Conservation (phyloP, 1,284 basidiomycete species). For the Apiotrichum akiyoshidainum region DNA sequence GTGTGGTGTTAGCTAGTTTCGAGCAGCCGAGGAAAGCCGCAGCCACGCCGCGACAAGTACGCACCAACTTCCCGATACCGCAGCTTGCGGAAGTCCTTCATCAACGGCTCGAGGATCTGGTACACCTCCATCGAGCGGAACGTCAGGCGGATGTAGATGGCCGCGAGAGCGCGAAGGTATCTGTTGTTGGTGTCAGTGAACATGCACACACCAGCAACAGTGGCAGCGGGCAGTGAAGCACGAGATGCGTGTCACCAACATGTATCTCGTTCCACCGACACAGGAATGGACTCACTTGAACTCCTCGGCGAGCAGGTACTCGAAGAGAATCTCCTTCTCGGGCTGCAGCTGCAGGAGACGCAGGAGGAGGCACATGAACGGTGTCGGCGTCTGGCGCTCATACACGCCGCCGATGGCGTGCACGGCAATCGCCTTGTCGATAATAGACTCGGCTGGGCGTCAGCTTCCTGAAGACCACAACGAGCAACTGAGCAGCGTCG, state of each 20-base stretch:
- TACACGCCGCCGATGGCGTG: constrained; percentile 87
- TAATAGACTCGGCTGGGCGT: constrained; percentile 74
- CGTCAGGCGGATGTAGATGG: constrained; percentile 91
- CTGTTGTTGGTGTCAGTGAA: constrained; percentile 51
- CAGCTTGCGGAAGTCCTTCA: constrained; percentile 90
- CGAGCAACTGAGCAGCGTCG: too few relatives aligned
- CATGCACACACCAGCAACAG: too few relatives aligned
- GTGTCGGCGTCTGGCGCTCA: constrained; percentile 80
- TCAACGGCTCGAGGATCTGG: constrained; percentile 84
- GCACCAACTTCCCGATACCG: constrained; percentile 73
- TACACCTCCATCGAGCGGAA: constrained; percentile 87
- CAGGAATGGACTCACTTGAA: constrained; percentile 73
- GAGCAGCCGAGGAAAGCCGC: neutral
- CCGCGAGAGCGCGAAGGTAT: constrained; percentile 88
- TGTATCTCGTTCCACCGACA: neutral
- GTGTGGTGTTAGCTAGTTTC: constrained; percentile 53
- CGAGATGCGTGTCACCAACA: neutral
- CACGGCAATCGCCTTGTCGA: constrained; percentile 84
- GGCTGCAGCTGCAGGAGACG: constrained; percentile 97
- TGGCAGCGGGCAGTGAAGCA: too few relatives aligned
- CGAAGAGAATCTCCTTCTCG: constrained; percentile 90
- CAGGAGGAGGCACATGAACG: constrained; percentile 84
- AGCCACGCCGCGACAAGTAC: constrained; percentile 32
- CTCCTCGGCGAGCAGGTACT: constrained; percentile 91
- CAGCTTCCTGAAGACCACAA: neutral